Evolutionary conservation across 345 rosid genomes (phyloP).

Genomic region (Euclidium syriacum): DNA sequence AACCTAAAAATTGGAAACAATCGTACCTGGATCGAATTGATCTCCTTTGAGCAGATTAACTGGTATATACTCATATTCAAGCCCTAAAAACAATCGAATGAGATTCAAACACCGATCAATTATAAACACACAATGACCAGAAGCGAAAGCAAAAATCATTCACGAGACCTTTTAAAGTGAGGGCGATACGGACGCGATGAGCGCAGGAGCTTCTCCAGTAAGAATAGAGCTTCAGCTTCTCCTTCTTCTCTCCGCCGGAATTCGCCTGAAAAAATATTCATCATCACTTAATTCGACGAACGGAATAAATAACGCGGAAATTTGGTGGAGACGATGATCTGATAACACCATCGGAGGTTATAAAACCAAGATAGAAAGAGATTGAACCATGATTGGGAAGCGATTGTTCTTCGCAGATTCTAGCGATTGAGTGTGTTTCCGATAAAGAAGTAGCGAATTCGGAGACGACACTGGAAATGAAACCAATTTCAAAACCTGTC

Average conservation of each 20-base stretch:
- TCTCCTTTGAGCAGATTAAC: slow-evolving; percentile 57
- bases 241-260: slow-evolving; percentile 15
- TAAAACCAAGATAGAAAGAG: too few relatives aligned
- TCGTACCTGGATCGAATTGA: slow-evolving; percentile 55
- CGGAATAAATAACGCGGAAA: too few relatives aligned
- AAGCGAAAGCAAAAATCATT: neutral
- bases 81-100: slow-evolving; percentile 35
- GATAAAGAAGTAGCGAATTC: too few relatives aligned
- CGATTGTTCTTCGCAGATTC: too few relatives aligned
- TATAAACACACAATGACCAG: neutral
- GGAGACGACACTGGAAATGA: too few relatives aligned
- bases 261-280: slow-evolving; percentile 18
- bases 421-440: too few relatives aligned
- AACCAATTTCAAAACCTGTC: too few relatives aligned
- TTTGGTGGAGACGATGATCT: too few relatives aligned
- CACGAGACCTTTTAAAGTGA: slow-evolving; percentile 57
- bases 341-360: too few relatives aligned
- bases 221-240: slow-evolving; percentile 47
- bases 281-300: too few relatives aligned
- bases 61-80: slow-evolving; percentile 57
- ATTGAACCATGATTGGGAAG: too few relatives aligned
- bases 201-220: slow-evolving; percentile 80
- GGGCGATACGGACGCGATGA: slow-evolving; percentile 71
- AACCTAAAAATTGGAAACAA: neutral
- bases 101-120: too few relatives aligned